Percentiles rank a stretch among this genome's conserved stretches.
Conservation (phyloP, 2,329 filamentous ascomycete species). For the Beauveria varroae region DNA sequence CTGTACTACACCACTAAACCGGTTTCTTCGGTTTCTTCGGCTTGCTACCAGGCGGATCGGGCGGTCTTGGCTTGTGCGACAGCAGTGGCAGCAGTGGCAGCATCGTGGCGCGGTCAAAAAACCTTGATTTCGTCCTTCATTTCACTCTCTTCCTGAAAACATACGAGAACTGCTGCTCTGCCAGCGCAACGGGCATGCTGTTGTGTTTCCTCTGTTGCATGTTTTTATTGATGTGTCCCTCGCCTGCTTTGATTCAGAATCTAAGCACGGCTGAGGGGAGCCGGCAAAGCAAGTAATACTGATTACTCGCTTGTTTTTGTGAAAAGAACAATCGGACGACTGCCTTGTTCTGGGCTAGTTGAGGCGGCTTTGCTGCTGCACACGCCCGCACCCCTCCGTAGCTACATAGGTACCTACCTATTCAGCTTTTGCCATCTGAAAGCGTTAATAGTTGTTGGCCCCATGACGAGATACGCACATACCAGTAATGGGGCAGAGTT, state of each 20-base stretch:
- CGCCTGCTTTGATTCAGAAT: too few species aligned
- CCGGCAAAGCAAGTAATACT: neutral
- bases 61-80: neutral
- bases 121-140: neutral
- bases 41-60: neutral
- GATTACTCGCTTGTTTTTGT: too few species aligned
- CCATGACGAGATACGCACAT: too few species aligned
- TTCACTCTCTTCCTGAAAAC: neutral
- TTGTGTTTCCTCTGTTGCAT: too few species aligned
- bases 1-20: neutral
- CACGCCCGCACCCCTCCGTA: too few species aligned
- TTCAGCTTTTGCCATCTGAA: too few species aligned
- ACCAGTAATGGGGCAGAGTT: too few species aligned
- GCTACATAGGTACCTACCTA: too few species aligned
- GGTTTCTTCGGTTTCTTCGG: neutral
- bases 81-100: neutral
- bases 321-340: neutral
- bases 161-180: neutral
- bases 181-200: too few species aligned
- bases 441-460: too few species aligned
- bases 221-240: too few species aligned
- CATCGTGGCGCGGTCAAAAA: neutral
- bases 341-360: neutral
- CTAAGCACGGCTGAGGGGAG: too few species aligned
- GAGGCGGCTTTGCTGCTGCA: neutral